Evolutionary conservation across 352 stramenopile genomes (phyloP).

Genomic region (Globisporangium takayamanum): DNA sequence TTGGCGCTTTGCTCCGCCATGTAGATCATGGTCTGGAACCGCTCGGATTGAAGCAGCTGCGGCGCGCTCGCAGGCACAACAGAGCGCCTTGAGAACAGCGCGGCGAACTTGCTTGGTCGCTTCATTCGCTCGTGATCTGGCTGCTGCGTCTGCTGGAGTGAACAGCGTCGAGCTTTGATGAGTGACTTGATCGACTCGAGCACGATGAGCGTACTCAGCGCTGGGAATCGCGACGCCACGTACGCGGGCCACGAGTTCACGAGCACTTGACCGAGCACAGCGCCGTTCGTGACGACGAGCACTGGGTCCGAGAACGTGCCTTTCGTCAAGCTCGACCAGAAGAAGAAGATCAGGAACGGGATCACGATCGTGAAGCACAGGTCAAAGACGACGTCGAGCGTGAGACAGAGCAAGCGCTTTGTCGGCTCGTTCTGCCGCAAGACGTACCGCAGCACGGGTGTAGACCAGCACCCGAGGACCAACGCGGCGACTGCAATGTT

Average conservation of each 20-base stretch:
- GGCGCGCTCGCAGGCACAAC: background rate
- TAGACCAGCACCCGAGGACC: slow-evolving; percentile 19
- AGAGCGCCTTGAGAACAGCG: no score
- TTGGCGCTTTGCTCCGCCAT: background rate
- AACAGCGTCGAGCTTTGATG: background rate
- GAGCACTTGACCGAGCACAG: background rate
- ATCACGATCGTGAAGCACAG: slow-evolving; percentile 23
- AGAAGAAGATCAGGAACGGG: slow-evolving; percentile 17
- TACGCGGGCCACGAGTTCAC: slow-evolving; percentile 3
- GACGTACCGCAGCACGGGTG: slow-evolving; percentile 4
- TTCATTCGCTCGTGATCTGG: background rate
- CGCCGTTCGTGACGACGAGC: background rate
- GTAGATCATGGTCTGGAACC: slow-evolving; percentile 1
- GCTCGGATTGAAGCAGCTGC: background rate
- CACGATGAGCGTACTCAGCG: slow-evolving; percentile 1
- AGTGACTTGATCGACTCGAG: slow-evolving; percentile 7
- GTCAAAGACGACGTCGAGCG: slow-evolving; percentile 19
- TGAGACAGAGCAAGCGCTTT: slow-evolving; percentile 18
- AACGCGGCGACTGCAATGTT: slow-evolving; percentile 10
- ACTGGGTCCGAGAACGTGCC: slow-evolving; percentile 4
- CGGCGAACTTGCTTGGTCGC: no score
- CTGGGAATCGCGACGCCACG: slow-evolving; percentile 1
- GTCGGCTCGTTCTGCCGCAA: slow-evolving; percentile 10
- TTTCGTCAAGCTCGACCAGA: slow-evolving; percentile 13
- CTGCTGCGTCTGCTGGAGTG: background rate